Percentiles rank a stretch among this genome's conserved stretches.
These are phyloP conservation scores for Triticum turgidum DNA, from an alignment of 176 grass and related monocot species.

Conservation along the genomic window DNA sequence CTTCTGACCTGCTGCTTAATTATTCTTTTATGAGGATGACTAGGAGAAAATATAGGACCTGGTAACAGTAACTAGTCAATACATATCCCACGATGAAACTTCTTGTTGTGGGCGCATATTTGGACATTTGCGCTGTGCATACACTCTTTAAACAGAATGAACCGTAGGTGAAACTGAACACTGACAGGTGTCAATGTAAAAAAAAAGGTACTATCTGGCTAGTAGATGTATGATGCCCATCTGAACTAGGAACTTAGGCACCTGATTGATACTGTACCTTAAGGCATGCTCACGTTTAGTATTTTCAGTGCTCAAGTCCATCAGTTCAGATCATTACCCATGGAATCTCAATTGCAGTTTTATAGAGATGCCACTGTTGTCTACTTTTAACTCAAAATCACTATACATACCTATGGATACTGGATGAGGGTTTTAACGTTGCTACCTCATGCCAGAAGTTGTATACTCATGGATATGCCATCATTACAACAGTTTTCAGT, in stretches of 20 bases:
- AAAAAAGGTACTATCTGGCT: neutral
- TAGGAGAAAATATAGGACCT: neutral
- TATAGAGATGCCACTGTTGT: neutral
- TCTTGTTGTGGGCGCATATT: neutral
- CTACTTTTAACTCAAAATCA: neutral
- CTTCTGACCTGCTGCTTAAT: slow-evolving; percentile 14
- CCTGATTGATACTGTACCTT: neutral
- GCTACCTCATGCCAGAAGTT: neutral
- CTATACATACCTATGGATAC: neutral
- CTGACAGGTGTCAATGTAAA: neutral
- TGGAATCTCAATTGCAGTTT: neutral
- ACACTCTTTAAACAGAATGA: neutral
- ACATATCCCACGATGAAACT: neutral
- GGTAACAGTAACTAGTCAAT: neutral
- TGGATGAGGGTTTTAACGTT: slow-evolving; percentile 2
- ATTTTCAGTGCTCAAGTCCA: neutral
- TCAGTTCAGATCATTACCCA: neutral
- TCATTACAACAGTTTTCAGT: neutral
- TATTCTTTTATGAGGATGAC: neutral
- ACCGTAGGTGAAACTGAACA: neutral
- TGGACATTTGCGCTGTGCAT: neutral
- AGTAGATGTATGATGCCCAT: neutral
- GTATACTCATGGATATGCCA: neutral
- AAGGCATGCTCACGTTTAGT: neutral
- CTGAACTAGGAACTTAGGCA: neutral